These are phyloP conservation scores for Dioszegia hungarica DNA, from an alignment of 768 basidiomycete genomes.

Conservation along the genomic window DNA sequence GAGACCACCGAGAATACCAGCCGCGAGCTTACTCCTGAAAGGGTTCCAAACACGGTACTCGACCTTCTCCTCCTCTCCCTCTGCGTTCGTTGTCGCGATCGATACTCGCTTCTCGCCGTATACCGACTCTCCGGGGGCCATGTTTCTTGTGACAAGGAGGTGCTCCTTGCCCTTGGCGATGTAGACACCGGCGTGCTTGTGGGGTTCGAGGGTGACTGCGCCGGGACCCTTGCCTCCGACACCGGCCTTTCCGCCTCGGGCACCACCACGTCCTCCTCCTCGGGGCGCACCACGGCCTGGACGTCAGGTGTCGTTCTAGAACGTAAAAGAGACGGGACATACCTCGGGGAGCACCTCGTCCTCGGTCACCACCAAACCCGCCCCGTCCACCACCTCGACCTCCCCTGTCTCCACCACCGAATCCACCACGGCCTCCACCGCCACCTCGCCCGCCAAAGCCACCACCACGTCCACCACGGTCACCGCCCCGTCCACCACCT, in stretches of 20 bases:
- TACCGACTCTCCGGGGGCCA: constrained; percentile 94
- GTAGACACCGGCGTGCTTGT: constrained; percentile 90
- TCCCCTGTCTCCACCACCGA: constrained; percentile 16
- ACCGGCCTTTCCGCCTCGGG: constrained; percentile 61
- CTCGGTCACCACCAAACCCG: constrained; percentile 21
- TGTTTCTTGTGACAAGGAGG: constrained; percentile 93
- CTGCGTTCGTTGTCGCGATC: constrained; percentile 57
- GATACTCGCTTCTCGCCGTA: constrained; percentile 98
- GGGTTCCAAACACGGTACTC: constrained; percentile 99
- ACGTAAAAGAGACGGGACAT: not conserved
- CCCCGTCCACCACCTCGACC: constrained; percentile 22
- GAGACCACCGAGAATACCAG: constrained; percentile 91
- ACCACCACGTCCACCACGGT: constrained; percentile 18
- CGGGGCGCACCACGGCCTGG: constrained; percentile 52
- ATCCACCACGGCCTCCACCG: constrained; percentile 32
- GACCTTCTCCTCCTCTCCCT: constrained; percentile 62
- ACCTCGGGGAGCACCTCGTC: constrained; percentile 25
- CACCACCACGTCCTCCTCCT: constrained; percentile 54
- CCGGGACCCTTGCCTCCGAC: constrained; percentile 60
- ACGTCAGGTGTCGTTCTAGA: not conserved
- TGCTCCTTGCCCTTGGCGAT: constrained; percentile 94
- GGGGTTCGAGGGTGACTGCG: constrained; percentile 88
- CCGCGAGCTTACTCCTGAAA: constrained; percentile 93
- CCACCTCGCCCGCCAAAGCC: constrained; percentile 23
- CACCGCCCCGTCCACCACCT: constrained; percentile 27